Evolutionary conservation across 352 stramenopile species (phyloP).

Genomic region (Achlya hypogyna): DNA sequence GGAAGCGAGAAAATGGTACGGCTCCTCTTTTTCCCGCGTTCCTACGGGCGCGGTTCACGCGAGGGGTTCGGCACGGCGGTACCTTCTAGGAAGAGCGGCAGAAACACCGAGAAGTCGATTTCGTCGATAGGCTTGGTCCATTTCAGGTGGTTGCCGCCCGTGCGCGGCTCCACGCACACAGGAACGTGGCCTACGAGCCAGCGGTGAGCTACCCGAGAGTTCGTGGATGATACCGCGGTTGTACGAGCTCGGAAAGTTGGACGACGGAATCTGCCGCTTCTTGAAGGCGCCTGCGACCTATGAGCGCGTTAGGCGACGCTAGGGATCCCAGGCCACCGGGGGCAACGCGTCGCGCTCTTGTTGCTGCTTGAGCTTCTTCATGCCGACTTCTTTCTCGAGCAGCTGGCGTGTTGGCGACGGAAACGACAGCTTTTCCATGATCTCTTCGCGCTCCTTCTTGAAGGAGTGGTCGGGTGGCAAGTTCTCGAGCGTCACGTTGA

Average conservation of each 20-base stretch:
- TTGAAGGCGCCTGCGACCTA: slow-evolving; percentile 20
- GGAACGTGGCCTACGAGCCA: neutral
- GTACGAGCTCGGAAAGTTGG: slow-evolving; percentile 19
- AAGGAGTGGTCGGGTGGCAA: slow-evolving; percentile 1
- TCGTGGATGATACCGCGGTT: slow-evolving; percentile 1
- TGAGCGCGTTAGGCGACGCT: neutral
- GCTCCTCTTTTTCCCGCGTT: slow-evolving; percentile 66
- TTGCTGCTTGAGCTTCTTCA: slow-evolving; percentile 17
- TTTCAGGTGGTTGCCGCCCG: slow-evolving; percentile 12
- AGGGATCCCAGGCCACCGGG: neutral
- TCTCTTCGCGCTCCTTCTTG: slow-evolving; percentile 17
- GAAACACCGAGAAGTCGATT: slow-evolving; percentile 76
- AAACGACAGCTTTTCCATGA: slow-evolving; percentile 18
- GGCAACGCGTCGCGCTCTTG: slow-evolving; percentile 3
- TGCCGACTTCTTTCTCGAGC: slow-evolving; percentile 14
- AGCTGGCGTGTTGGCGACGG: slow-evolving; percentile 15
- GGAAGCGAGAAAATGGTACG: slow-evolving; percentile 67
- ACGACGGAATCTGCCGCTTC: slow-evolving; percentile 13
- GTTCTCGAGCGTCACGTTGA: slow-evolving; percentile 14
- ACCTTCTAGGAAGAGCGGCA: slow-evolving; percentile 88
- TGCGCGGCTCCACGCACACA: slow-evolving; percentile 14
- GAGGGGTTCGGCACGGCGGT: neutral
- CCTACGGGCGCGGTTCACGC: neutral
- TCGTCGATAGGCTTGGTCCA: slow-evolving; percentile 31
- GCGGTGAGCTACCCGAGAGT: neutral